These are phyloP conservation scores for Paradendryphiella salina DNA, from an alignment of 2,329 filamentous ascomycete species.

Conservation along the genomic window DNA sequence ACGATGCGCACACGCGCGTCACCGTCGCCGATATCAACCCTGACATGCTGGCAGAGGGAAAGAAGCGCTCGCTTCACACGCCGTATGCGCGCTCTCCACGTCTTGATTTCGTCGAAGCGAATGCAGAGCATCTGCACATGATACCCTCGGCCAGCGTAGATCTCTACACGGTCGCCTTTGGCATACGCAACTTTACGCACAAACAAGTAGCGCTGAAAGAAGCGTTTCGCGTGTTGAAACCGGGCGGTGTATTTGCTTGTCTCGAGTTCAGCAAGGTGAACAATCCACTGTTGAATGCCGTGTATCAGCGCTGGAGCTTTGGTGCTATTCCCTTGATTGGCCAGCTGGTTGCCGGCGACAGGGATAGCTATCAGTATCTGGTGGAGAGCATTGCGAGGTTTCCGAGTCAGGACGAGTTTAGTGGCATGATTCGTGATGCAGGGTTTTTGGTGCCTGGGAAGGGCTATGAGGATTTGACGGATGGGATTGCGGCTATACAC, in stretches of 20 bases:
- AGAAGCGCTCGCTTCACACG: constrained; percentile 70
- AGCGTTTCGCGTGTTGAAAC: constrained; percentile 85
- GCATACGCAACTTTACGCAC: constrained; percentile 95
- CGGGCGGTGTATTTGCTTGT: constrained; percentile 93
- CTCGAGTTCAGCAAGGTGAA: constrained; percentile 91
- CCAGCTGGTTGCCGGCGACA: constrained; percentile 88
- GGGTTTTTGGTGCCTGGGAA: constrained; percentile 79
- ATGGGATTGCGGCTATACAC: constrained; percentile 93
- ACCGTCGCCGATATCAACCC: constrained; percentile 96
- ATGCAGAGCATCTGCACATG: constrained; percentile 74
- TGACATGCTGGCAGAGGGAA: constrained; percentile 88
- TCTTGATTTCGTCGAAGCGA: constrained; percentile 80
- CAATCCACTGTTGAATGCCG: constrained; percentile 74
- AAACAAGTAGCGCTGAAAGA: constrained; percentile 81
- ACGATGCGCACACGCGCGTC: constrained; percentile 78
- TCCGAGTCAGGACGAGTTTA: constrained; percentile 82
- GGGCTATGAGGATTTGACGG: constrained; percentile 83
- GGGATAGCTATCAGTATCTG: constrained; percentile 96
- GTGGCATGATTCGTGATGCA: constrained; percentile 77
- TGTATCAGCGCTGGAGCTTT: constrained; percentile 97
- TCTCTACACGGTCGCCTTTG: constrained; percentile 96
- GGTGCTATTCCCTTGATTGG: constrained; percentile 92
- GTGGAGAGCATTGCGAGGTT: constrained; percentile 97
- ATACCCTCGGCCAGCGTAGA: constrained; percentile 79
- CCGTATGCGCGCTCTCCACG: constrained; percentile 60